Evolutionary conservation across 805 yeast species (phyloP), one percentile per base, ranked within the genome.

Genomic region (Wickerhamiella alocasiicola): DNA sequence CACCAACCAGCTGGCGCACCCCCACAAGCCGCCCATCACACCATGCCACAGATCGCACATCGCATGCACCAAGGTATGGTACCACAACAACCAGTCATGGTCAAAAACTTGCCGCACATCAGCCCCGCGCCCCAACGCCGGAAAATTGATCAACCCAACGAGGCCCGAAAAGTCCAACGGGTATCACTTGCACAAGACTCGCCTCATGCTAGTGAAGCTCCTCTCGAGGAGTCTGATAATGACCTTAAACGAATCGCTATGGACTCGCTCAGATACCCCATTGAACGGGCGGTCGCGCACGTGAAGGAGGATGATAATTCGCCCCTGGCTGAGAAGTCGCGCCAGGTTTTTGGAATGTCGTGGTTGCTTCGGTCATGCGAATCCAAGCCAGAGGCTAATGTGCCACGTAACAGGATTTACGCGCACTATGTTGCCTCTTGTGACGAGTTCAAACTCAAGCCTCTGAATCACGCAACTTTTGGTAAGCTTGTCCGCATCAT

Each of bases 281-380:
- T 46, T 4, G 46, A 43, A n/a, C 35, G 36, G n/a, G 39, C 45
- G 4, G 46, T 36, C 6, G 43, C 45, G 20, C 43, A 38, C 11
- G 45, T 43, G 4, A 41, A 45, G 2, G 46, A 41, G 18, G 46
- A 46, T 28, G 49, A 46, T 4, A 25, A 31, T 19, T 42, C 47
- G 9, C 46, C 43, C 2, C 31, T 42, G 19, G 44, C 54, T 30
- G 67, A 63, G 34, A 55, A 58, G 28, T 43, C 52, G 26, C 51
- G 63, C 40, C 95, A 83, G 56, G 64, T 81, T 1, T 81, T 82
- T 57, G 95, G 87, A 9, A 70, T 83, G 72, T 72, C 80, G 2
- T 82, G 93, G 81, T 64, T 85, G 31, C 65, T 78, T 61, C 73
- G 75, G 50, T 67, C 76, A 19, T 83, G 81, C 50, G 70, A 68